These are phyloP conservation scores for Lasiodiplodia gonubiensis DNA, from an alignment of 2,329 filamentous ascomycete species.

Conservation along the genomic window DNA sequence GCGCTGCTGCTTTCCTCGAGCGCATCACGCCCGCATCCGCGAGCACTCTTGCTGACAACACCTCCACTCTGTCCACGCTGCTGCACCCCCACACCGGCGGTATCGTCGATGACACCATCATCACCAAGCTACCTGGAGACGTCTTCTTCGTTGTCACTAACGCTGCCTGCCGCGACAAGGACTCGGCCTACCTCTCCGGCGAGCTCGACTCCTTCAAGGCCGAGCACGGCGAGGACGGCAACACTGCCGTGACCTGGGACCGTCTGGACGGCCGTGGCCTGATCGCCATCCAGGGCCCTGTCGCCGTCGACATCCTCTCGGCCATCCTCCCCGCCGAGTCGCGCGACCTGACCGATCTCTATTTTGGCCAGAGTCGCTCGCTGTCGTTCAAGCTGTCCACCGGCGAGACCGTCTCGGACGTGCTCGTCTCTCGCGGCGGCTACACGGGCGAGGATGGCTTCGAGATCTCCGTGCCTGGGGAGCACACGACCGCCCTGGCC, in stretches of 20 bases:
- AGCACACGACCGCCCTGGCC: conserved; percentile 69
- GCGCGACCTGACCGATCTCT: conserved; percentile 68
- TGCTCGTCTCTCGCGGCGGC: conserved; percentile 85
- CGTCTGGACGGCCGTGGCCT: conserved; percentile 76
- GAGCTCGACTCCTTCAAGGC: conserved; percentile 69
- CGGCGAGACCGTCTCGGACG: conserved; percentile 52
- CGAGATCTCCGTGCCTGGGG: conserved; percentile 83
- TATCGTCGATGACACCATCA: conserved; percentile 92
- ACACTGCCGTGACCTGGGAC: conserved; percentile 67
- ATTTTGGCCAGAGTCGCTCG: conserved; percentile 79
- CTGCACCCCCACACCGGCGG: conserved; percentile 75
- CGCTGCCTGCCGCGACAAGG: conserved; percentile 88
- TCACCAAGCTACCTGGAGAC: conserved; percentile 77
- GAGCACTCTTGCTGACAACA: conserved; percentile 66
- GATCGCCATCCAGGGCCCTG: conserved; percentile 87
- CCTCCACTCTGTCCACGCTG: conserved; percentile 83
- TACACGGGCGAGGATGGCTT: conserved; percentile 99
- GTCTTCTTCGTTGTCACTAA: conserved; percentile 93
- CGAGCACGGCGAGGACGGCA: conserved; percentile 55
- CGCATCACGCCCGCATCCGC: conserved; percentile 80
- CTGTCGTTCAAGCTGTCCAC: conserved; percentile 67
- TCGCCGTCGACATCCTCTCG: conserved; percentile 71
- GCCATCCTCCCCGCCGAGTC: conserved; percentile 61
- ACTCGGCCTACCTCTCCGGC: conserved; percentile 74
- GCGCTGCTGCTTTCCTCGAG: conserved; percentile 81